Base-by-base conservation (phyloP, 768 basidiomycete genomes). In the Rhodotorula diobovata region DNA sequence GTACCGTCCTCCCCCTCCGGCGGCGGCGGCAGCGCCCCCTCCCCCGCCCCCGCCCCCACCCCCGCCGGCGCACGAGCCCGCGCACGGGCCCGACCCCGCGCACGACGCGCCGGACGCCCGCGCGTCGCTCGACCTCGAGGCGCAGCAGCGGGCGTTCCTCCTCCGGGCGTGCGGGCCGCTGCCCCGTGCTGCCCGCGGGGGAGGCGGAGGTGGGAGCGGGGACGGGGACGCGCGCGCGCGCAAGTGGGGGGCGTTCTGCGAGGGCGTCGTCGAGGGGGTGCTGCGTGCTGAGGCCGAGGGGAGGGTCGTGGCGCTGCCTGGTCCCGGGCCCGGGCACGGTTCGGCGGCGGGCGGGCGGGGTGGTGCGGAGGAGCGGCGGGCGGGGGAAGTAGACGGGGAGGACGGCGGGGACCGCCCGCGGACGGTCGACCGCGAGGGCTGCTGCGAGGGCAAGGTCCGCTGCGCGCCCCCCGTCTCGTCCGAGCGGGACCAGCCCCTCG, bases 61-160 rank as follows among this genome's bases (percentile, higher is more conserved):
- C 45, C 20, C 45, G 45, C 15, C 18, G 10, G 14, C 20, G 45
- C 20, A n/a, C n/a, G n/a, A n/a, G n/a, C n/a, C n/a, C n/a, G n/a
- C n/a, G n/a, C n/a, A n/a, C n/a, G n/a, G n/a, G n/a, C n/a, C n/a
- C n/a, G n/a, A n/a, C n/a, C n/a, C n/a, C n/a, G n/a, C n/a, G n/a
- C n/a, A n/a, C n/a, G n/a, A n/a, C n/a, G n/a, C n/a, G n/a, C n/a
- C n/a, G n/a, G n/a, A n/a, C n/a, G n/a, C n/a, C n/a, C n/a, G n/a
- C n/a, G n/a, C n/a, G n/a, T n/a, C n/a, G n/a, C 45, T 46, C 46
- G 46, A 46, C 45, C 21, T 48, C 20, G 46, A 20, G 46, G 46
- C 46, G 46, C 46, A 48, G 16, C 35, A 57, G 55, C 55, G 55
- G 35, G 55, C 34, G 21, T 57, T 34, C 55, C 55, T 57, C 55